Evolutionary conservation across 2,329 filamentous ascomycete species (phyloP).

Genomic region (Claviceps humidiphila): DNA sequence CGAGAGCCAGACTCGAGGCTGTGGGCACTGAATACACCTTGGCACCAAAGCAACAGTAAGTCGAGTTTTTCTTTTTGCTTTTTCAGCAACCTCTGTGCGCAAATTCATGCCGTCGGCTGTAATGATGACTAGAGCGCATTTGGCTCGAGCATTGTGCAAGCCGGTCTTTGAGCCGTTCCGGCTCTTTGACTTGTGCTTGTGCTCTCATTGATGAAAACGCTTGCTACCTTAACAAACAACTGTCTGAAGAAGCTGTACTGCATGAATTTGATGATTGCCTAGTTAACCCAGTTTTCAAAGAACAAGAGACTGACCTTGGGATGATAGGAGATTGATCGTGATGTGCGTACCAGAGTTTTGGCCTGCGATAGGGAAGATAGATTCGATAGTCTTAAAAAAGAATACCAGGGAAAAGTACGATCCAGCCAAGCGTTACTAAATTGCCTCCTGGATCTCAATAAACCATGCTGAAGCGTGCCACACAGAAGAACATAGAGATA

Average conservation of each 20-base stretch:
- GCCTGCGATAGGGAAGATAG: conserved; percentile 89
- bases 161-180: conserved; percentile 59
- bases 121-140: conserved; percentile 99
- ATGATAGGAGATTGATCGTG: conserved; percentile 12
- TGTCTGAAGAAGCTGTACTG: conserved; percentile 57
- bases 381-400: conserved; percentile 64
- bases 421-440: conserved; percentile 6
- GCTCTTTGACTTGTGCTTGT: conserved; percentile 45
- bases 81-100: neutral
- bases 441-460: neutral
- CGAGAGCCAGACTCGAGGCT: neutral
- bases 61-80: neutral
- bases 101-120: conserved; percentile 14
- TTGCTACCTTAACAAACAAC: conserved; percentile 82
- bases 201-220: conserved; percentile 96
- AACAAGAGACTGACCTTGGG: neutral
- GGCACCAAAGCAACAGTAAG: neutral
- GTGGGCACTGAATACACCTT: neutral
- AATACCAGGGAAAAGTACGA: conserved; percentile 79
- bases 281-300: neutral
- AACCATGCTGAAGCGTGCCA: conserved; percentile 33
- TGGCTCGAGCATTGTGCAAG: conserved; percentile 92
- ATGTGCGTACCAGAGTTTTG: conserved; percentile 53
- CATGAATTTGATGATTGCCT: neutral
- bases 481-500: conserved; percentile 67